Percentiles rank a stretch among this genome's conserved stretches.
Evolutionary conservation across 176 grass and related monocot species (phyloP).

Genomic region (Oropetium thomaeum): DNA sequence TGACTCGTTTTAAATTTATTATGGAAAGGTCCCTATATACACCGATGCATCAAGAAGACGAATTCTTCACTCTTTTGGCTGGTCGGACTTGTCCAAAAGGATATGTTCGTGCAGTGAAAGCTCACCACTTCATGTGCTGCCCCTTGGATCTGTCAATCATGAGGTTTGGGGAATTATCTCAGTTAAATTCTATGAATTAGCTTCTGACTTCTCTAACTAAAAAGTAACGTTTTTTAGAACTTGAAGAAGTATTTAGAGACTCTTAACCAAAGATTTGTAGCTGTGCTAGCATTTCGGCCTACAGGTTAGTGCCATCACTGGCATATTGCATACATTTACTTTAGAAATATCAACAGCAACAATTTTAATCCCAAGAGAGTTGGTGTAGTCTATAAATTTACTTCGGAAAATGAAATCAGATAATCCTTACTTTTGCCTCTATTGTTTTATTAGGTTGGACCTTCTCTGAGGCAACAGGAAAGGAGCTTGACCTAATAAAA

Average conservation of each 20-base stretch:
- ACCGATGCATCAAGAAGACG: slow-evolving; percentile 65
- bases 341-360: slow-evolving; percentile 1
- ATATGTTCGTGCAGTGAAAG: slow-evolving; percentile 51
- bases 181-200: slow-evolving; percentile 4
- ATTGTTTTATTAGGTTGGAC: slow-evolving; percentile 63
- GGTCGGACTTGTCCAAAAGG: slow-evolving; percentile 57
- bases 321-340: not conserved
- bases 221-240: slow-evolving; percentile 39
- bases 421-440: not conserved
- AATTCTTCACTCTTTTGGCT: slow-evolving; percentile 75
- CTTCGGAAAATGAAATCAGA: too few relatives aligned
- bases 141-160: slow-evolving; percentile 57
- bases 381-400: too few relatives aligned
- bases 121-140: slow-evolving; percentile 70
- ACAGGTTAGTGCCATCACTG: slow-evolving; percentile 48
- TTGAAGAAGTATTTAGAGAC: slow-evolving; percentile 32
- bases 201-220: slow-evolving; percentile 21
- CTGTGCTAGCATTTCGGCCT: slow-evolving; percentile 70
- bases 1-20: slow-evolving; percentile 8
- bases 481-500: slow-evolving; percentile 76
- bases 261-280: not conserved
- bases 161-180: slow-evolving; percentile 47
- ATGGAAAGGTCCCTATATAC: slow-evolving; percentile 62
- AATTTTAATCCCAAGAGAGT: too few relatives aligned
- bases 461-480: slow-evolving; percentile 53